Conservation (phyloP, 2,329 filamentous ascomycete species). For the Trichocomaceae sp. region DNA sequence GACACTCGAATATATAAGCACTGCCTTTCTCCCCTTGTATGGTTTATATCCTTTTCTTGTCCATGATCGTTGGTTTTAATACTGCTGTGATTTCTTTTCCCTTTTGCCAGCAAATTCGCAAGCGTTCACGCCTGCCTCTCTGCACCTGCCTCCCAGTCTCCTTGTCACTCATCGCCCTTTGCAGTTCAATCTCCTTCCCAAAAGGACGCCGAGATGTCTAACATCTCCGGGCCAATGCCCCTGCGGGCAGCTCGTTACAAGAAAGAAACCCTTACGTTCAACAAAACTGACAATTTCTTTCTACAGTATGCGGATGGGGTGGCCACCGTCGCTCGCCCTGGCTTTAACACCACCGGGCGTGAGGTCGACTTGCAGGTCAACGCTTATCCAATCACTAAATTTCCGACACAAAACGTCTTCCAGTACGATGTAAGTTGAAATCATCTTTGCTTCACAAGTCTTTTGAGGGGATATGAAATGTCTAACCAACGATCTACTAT, state of each 20-base stretch:
- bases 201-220: not conserved
- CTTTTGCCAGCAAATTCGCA: not conserved
- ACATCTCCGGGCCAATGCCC: not conserved
- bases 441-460: not conserved
- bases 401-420: conserved; percentile 58
- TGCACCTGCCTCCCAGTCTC: not conserved
- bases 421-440: conserved; percentile 72
- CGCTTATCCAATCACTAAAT: conserved; percentile 61
- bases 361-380: conserved; percentile 59
- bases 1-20: conserved; percentile 1
- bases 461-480: conserved; percentile 6
- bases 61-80: not conserved
- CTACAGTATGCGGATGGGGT: conserved; percentile 29
- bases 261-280: not conserved
- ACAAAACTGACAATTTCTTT: conserved; percentile 8
- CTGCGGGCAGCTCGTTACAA: not conserved
- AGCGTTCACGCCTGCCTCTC: not conserved
- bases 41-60: not conserved
- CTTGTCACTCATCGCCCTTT: not conserved
- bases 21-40: not conserved
- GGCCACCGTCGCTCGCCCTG: conserved; percentile 42
- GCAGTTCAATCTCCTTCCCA: not conserved
- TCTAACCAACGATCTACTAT: conserved; percentile 10
- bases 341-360: conserved; percentile 54
- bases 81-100: not conserved